A percentile compares a stretch with the other conserved stretches of the same genome.
Conservation (phyloP, 768 basidiomycete genomes). For the Coprinopsis sp. region DNA sequence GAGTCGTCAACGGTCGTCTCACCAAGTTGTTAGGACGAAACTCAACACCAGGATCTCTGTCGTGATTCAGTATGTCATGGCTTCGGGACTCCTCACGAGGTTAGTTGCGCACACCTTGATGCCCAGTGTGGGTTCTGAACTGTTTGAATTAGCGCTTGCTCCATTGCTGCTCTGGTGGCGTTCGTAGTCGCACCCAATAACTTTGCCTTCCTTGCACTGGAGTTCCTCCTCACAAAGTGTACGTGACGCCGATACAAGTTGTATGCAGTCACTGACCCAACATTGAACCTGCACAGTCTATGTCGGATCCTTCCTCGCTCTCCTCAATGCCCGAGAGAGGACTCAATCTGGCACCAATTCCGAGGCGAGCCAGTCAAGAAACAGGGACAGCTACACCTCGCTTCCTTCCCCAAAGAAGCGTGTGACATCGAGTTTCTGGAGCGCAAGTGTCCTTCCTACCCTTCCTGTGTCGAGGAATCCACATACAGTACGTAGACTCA, state of each 20-base stretch:
- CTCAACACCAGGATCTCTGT: conserved; percentile 31
- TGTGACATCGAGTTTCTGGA: conserved; percentile 21
- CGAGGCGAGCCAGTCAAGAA: not conserved
- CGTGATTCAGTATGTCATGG: conserved; percentile 34
- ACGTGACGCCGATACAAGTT: conserved; percentile 11
- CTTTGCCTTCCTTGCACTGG: conserved; percentile 38
- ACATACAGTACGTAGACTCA: too few species aligned
- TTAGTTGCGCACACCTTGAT: conserved; percentile 5
- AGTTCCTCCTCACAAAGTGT: conserved; percentile 43
- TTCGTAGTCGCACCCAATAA: conserved; percentile 41
- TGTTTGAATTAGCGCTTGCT: conserved; percentile 33
- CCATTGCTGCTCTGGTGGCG: conserved; percentile 38
- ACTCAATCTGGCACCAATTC: conserved; percentile 4
- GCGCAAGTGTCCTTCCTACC: conserved; percentile 10
- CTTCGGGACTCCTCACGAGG: conserved; percentile 37
- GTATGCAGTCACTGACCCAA: not conserved
- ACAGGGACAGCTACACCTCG: conserved; percentile 4
- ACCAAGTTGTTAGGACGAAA: conserved; percentile 13
- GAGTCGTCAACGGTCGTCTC: too few species aligned
- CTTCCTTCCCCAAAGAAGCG: not conserved
- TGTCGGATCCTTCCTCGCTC: conserved; percentile 41
- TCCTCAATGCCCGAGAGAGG: conserved; percentile 41
- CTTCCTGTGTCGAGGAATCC: too few species aligned
- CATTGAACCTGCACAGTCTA: conserved; percentile 31
- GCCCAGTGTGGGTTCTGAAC: not conserved